Base-by-base conservation (phyloP, 371 early-diverging fungal genomes). In the Mucor circinelloides region DNA sequence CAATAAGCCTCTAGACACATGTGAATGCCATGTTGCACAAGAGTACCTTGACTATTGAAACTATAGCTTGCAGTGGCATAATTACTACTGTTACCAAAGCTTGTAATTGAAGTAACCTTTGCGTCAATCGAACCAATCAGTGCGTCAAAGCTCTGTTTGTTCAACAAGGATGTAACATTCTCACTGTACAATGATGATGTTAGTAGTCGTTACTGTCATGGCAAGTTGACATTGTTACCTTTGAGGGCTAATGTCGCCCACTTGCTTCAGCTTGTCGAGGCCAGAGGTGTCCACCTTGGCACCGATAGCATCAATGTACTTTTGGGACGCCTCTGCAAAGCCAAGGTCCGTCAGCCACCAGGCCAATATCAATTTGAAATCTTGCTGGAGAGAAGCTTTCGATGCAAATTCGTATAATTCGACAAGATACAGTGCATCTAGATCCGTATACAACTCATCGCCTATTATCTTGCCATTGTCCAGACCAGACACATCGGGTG, bases 311-410 rank as follows among this genome's bases (percentile, higher is more conserved):
- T 93, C 93, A 64, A 89, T 87, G 64, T 95, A 95, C 46, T 85
- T 80, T 56, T 83, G 77, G 0, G 96, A 93, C 60, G 90, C 87
- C 13, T 87, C 81, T 2, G 85, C 70, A 62, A 87, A 84, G 10
- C 96, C 95, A 56, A 86, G 74, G 55, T 95, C 97, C 6, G 87
- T 82, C 9, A 97, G 81, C 82, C 89, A 87, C 90, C 90, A 91
- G 19, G 95, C 95, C 66, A 92, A 87, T 15, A 82, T 63, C 2
- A 97, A 77, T 69, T 96, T 96, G 83, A 91, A 95, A 0, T 90
- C 88, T 71, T 95, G 96, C 52, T 95, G 69, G n/a, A 86, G 65
- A 7, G 75, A 78, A 38, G 77, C 64, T 74, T 34, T 59, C 1
- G 55, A 15, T 9, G 89, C 87, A 77, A 89, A 90, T 73, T 96